Conservation (phyloP, 2,329 filamentous ascomycete species). For the Fusarium heterosporum region DNA sequence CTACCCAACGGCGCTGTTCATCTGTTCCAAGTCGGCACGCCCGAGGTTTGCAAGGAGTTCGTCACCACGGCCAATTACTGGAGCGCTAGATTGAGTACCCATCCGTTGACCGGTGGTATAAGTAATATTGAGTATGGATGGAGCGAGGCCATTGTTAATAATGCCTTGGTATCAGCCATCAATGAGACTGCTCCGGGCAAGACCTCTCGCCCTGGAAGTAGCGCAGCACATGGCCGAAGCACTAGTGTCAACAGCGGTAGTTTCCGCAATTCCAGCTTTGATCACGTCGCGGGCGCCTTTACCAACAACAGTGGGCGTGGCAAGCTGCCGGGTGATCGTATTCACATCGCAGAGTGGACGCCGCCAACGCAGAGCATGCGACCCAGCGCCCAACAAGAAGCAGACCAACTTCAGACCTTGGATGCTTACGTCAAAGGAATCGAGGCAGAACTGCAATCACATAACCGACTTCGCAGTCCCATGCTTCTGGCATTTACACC, state of each 20-base stretch:
- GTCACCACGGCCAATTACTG: slow-evolving; percentile 97
- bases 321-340: slow-evolving; percentile 85
- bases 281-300: slow-evolving; percentile 66
- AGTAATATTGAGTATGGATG: slow-evolving; percentile 98
- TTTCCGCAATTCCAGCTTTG: slow-evolving; percentile 69
- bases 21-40: slow-evolving; percentile 96
- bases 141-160: slow-evolving; percentile 84
- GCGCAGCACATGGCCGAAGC: slow-evolving; percentile 55
- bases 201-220: slow-evolving; percentile 63
- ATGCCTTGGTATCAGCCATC: slow-evolving; percentile 64
- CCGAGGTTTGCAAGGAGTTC: slow-evolving; percentile 94
- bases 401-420: slow-evolving; percentile 82
- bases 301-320: slow-evolving; percentile 62
- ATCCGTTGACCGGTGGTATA: slow-evolving; percentile 90
- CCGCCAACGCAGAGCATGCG: slow-evolving; percentile 93
- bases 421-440: slow-evolving; percentile 84
- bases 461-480: slow-evolving; percentile 87
- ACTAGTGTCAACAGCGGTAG: slow-evolving; percentile 64
- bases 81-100: slow-evolving; percentile 93
- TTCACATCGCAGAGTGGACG: slow-evolving; percentile 87
- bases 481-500: slow-evolving; percentile 93
- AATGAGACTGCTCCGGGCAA: slow-evolving; percentile 58
- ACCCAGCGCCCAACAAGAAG: slow-evolving; percentile 79
- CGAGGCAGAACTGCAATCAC: slow-evolving; percentile 84
- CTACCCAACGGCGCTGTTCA: slow-evolving; percentile 94